Conservation (phyloP, 257 asterid species). For the Solanum chiquidenum region DNA sequence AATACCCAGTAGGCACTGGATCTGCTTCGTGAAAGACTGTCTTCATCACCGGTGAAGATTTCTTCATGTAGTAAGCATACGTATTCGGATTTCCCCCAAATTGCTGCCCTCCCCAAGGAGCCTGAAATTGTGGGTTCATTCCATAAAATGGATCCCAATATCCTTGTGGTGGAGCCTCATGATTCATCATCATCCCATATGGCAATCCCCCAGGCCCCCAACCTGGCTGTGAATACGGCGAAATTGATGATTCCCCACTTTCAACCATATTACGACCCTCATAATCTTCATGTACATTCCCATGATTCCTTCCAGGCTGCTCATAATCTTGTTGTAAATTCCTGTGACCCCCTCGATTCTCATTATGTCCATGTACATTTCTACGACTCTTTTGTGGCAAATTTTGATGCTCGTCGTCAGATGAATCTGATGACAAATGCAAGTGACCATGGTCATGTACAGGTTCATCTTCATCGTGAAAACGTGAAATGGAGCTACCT, state of each 20-base stretch:
- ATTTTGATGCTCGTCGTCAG: constrained; percentile 12
- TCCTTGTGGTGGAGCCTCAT: constrained; percentile 18
- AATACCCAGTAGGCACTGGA: constrained; percentile 42
- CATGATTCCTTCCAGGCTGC: neutral
- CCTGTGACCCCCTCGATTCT: neutral
- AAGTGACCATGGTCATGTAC: constrained; percentile 46
- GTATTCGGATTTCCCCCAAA: constrained; percentile 12
- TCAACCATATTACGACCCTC: neutral
- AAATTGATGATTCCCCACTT: neutral
- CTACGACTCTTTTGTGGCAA: neutral
- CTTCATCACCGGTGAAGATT: constrained; percentile 42
- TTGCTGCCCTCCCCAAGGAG: constrained; percentile 11
- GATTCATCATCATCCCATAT: constrained; percentile 11
- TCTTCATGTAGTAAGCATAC: constrained; percentile 72
- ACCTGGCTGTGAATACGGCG: constrained; percentile 17
- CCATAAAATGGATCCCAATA: constrained; percentile 9
- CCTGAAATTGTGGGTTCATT: constrained; percentile 6
- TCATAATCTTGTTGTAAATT: neutral
- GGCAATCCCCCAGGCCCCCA: neutral
- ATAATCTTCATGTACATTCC: neutral
- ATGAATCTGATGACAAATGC: constrained; percentile 42
- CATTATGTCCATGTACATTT: neutral
- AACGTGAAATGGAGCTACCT: neutral
- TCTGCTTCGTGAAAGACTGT: constrained; percentile 72
- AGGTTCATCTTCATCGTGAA: constrained; percentile 14